Evolutionary conservation across 768 basidiomycete genomes (phyloP).

Genomic region (Pleurotus cornucopiae): DNA sequence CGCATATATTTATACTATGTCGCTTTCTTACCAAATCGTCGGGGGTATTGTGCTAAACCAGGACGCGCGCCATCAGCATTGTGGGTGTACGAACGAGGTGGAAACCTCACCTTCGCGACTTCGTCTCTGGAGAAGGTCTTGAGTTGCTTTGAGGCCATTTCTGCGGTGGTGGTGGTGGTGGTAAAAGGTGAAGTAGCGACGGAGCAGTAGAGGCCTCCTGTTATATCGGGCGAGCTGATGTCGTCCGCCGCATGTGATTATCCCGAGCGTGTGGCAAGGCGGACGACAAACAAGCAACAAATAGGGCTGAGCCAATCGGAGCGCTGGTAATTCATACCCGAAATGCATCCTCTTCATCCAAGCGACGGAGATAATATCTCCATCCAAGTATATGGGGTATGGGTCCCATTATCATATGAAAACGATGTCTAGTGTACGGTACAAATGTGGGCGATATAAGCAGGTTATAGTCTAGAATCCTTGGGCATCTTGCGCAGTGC

Average conservation of each 20-base stretch:
- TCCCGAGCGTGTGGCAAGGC: background rate
- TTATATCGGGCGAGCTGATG: slow-evolving; percentile 2
- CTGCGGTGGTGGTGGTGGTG: background rate
- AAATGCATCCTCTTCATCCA: background rate
- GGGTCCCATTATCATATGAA: background rate
- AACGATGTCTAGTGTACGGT: background rate
- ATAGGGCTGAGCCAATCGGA: background rate
- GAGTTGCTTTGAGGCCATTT: slow-evolving; percentile 31
- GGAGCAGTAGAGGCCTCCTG: background rate
- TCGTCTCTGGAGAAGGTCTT: slow-evolving; percentile 35
- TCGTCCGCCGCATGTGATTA: slow-evolving; percentile 3
- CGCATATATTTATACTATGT: slow-evolving; percentile 1
- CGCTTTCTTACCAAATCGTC: slow-evolving; percentile 54
- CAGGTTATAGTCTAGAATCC: slow-evolving; percentile 36
- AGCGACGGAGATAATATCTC: background rate
- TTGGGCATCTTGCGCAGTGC: slow-evolving; percentile 53
- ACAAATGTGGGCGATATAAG: background rate
- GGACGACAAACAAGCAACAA: background rate
- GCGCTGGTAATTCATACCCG: slow-evolving; percentile 1
- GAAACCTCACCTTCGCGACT: slow-evolving; percentile 34
- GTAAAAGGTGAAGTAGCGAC: background rate
- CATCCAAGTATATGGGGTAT: background rate
- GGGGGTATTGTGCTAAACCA: slow-evolving; percentile 63
- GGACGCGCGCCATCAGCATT: background rate
- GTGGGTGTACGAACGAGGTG: background rate